Conservation (phyloP, 371 early-diverging fungal species). For the Apophysomyces ossiformis region DNA sequence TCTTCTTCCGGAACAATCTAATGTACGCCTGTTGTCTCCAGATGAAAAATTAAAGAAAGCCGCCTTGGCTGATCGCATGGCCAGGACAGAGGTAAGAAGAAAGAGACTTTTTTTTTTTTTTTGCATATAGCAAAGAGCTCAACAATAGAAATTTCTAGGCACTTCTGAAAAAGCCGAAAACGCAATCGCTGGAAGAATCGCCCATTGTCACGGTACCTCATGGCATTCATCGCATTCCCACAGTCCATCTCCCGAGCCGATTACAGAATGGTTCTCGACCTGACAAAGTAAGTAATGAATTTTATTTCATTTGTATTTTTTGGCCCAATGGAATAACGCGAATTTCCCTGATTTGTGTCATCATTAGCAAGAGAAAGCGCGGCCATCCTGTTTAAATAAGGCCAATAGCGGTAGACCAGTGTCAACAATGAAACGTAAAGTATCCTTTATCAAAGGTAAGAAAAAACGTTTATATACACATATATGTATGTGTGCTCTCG, state of each 20-base stretch:
- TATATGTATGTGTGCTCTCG: no score
- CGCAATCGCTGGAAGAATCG: conserved; percentile 3
- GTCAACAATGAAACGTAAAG: conserved; percentile 1
- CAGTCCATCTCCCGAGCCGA: conserved; percentile 1
- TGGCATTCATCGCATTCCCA: conserved; percentile 10
- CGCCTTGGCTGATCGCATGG: conserved; percentile 5
- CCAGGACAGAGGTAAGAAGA: neutral
- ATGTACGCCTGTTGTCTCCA: neutral
- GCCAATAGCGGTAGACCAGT: neutral
- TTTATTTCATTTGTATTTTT: no score
- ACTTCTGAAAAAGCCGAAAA: neutral
- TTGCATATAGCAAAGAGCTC: neutral
- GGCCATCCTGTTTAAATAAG: neutral
- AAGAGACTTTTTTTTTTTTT: no score
- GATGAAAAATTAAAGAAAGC: conserved; percentile 3
- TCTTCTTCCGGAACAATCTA: conserved; percentile 1
- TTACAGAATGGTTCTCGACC: neutral
- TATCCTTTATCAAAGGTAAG: conserved; percentile 4
- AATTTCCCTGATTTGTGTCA: neutral
- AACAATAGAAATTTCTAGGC: neutral
- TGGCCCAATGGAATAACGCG: no score
- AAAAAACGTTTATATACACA: no score
- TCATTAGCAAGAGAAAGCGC: neutral
- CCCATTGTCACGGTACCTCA: neutral
- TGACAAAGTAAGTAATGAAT: neutral